phyloP scores from a whole-genome alignment of 192 early-diverging fungal genomes.

The Rhizophagus prolifer region DNA sequence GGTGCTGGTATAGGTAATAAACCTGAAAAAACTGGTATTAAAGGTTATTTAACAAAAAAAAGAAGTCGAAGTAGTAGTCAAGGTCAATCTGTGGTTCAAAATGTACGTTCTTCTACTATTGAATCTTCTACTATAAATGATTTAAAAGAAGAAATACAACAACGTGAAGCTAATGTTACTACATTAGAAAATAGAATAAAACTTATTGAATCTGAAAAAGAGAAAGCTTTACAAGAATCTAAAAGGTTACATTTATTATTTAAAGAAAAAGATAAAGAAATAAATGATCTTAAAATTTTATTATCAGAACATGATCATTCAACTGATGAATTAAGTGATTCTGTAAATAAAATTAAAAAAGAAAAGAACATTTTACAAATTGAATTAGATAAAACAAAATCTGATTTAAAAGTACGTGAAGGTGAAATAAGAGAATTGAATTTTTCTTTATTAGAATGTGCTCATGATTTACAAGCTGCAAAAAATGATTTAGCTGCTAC shows the following conservation, averaged over 20 bases:
- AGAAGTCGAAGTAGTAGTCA: neutral
- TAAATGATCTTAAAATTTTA: neutral
- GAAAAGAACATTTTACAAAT: conserved; percentile 16
- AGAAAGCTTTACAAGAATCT: neutral
- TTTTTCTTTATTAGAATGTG: conserved; percentile 22
- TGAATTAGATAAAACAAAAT: conserved; percentile 18
- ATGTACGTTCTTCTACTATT: conserved; percentile 1
- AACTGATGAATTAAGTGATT: neutral
- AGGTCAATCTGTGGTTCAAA: neutral
- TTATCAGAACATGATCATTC: conserved; percentile 7
- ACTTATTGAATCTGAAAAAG: neutral
- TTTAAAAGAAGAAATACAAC: conserved; percentile 17
- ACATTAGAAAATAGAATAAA: neutral
- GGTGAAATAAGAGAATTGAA: conserved; percentile 22
- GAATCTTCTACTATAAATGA: neutral
- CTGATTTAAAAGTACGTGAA: conserved; percentile 15
- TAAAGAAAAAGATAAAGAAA: neutral
- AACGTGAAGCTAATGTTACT: neutral
- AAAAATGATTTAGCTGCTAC: conserved; percentile 3
- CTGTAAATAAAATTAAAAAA: conserved; percentile 8
- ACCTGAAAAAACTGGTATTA: conserved; percentile 9
- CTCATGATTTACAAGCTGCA: conserved; percentile 18
- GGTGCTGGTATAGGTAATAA: neutral
- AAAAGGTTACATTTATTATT: neutral
- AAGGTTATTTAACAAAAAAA: conserved; percentile 5